These are phyloP conservation scores for Epichloe gansuensis DNA, from an alignment of 2,329 filamentous ascomycete species.

Conservation along the genomic window DNA sequence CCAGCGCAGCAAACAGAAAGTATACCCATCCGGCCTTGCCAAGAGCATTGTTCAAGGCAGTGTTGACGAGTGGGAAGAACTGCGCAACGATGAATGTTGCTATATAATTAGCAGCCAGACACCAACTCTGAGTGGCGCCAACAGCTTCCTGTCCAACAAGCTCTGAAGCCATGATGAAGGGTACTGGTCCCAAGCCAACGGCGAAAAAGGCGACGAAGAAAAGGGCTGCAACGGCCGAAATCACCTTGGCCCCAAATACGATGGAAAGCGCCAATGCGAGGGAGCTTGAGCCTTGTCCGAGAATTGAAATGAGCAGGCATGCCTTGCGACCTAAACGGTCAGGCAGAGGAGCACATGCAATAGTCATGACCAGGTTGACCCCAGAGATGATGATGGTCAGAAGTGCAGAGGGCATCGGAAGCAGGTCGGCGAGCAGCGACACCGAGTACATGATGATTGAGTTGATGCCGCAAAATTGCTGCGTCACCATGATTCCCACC, in stretches of 20 bases:
- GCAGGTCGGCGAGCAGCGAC: conserved; percentile 66
- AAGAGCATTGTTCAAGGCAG: conserved; percentile 48
- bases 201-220: conserved; percentile 85
- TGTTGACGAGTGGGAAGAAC: conserved; percentile 84
- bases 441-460: conserved; percentile 98
- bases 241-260: conserved; percentile 53
- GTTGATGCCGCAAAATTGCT: conserved; percentile 92
- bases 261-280: conserved; percentile 73
- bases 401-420: conserved; percentile 69
- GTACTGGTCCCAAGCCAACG: conserved; percentile 81
- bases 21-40: conserved; percentile 74
- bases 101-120: conserved; percentile 74
- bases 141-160: conserved; percentile 84
- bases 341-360: conserved; percentile 69
- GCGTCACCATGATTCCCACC: conserved; percentile 80
- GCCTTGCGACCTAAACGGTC: conserved; percentile 81
- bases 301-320: conserved; percentile 70
- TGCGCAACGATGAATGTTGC: conserved; percentile 88
- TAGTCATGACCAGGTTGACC: conserved; percentile 75
- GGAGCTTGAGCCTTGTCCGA: conserved; percentile 72
- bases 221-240: conserved; percentile 73
- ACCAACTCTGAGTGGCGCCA: conserved; percentile 82
- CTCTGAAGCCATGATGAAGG: conserved; percentile 87
- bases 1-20: conserved; percentile 76
- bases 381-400: conserved; percentile 80